Evolutionary conservation across 805 yeast genomes (phyloP).

Genomic region (Kazachstania viticola): DNA sequence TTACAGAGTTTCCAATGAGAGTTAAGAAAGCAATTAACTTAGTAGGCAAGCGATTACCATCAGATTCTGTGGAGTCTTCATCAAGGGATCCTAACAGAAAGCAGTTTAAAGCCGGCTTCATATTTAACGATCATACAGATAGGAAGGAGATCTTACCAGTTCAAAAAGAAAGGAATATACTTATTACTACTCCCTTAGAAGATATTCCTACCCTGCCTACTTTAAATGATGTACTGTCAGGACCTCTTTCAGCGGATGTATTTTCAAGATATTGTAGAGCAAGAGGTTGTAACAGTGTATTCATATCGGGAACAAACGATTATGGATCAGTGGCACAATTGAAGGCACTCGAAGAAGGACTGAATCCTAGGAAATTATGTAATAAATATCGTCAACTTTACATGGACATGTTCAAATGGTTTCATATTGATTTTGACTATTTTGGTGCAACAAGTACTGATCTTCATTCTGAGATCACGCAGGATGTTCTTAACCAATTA

Average conservation of each 20-base stretch:
- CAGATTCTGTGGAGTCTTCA: constrained; percentile 14
- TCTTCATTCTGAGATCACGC: constrained; percentile 87
- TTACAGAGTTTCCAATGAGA: constrained; percentile 15
- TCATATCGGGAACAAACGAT: constrained; percentile 93
- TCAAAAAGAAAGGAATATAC: constrained; percentile 59
- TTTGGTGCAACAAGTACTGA: constrained; percentile 93
- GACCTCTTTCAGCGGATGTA: constrained; percentile 87
- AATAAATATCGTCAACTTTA: constrained; percentile 81
- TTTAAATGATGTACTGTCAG: constrained; percentile 89
- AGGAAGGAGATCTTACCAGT: constrained; percentile 60
- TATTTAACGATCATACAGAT: constrained; percentile 18
- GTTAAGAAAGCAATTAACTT: constrained; percentile 35
- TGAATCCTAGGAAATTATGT: constrained; percentile 79
- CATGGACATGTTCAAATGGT: constrained; percentile 88
- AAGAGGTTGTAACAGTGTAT: constrained; percentile 77
- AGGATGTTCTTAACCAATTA: constrained; percentile 72
- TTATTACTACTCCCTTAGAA: constrained; percentile 91
- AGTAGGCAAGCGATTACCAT: constrained; percentile 30
- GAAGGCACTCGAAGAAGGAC: constrained; percentile 86
- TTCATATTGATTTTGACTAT: constrained; percentile 83
- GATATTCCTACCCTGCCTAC: constrained; percentile 97
- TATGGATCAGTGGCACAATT: constrained; percentile 99
- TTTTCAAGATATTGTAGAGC: constrained; percentile 80
- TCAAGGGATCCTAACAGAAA: constrained; percentile 33
- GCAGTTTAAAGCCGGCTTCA: constrained; percentile 18